Conservation (phyloP, 1,139 yeast species). For the Pichia cactophila region DNA sequence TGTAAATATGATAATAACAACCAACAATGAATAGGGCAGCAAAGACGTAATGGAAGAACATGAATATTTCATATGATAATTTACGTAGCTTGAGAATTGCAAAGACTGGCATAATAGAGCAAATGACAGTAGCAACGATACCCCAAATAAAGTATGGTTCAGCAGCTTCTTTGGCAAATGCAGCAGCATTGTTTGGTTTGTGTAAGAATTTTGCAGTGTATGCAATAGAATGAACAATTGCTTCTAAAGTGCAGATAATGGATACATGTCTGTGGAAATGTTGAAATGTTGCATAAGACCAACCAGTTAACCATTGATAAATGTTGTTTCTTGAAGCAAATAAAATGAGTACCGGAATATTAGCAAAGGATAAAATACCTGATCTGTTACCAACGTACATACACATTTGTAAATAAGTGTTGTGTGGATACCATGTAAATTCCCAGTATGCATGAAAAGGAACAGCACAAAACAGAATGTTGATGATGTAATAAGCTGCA, state of each 20-base stretch:
- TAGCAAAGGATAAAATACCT: constrained; percentile 34
- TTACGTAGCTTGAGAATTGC: constrained; percentile 5
- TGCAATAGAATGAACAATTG: constrained; percentile 28
- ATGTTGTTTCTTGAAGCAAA: constrained; percentile 42
- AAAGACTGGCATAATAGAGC: constrained; percentile 13
- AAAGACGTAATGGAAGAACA: constrained; percentile 30
- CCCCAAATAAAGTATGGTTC: constrained; percentile 37
- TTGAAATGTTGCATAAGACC: constrained; percentile 39
- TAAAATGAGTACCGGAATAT: constrained; percentile 35
- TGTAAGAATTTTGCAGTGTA: constrained; percentile 21
- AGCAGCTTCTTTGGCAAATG: background rate
- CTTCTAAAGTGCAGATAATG: constrained; percentile 21
- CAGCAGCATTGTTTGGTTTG: constrained; percentile 6
- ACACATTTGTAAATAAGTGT: constrained; percentile 6
- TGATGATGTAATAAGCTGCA: constrained; percentile 38
- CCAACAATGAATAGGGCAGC: constrained; percentile 29
- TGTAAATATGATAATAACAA: constrained; percentile 30
- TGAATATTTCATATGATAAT: constrained; percentile 32
- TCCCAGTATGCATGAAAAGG: constrained; percentile 2
- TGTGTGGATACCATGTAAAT: constrained; percentile 6
- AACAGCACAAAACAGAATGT: constrained; percentile 21
- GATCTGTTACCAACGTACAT: constrained; percentile 36
- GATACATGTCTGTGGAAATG: constrained; percentile 39
- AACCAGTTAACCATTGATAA: constrained; percentile 36
- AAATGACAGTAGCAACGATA: constrained; percentile 33